These are phyloP conservation scores for Urostyla sp. DNA, from an alignment of 73 alveolate species.

Conservation along the genomic window DNA sequence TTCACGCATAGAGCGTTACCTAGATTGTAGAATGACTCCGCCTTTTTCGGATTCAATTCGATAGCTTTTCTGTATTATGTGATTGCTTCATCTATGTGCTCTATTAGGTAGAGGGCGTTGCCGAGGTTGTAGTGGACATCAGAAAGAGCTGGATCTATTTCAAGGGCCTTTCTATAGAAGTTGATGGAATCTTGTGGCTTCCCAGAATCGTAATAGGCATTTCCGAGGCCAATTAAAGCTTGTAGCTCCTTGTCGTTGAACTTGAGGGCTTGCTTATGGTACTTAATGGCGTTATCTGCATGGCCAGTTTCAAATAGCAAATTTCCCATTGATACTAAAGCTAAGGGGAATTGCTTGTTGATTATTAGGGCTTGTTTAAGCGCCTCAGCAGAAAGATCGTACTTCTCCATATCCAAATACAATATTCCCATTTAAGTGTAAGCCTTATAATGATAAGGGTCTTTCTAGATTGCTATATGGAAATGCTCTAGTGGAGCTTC, in stretches of 20 bases:
- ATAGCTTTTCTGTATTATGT: slow-evolving; percentile 67
- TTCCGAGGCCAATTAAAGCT: slow-evolving; percentile 77
- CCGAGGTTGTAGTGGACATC: slow-evolving; percentile 82
- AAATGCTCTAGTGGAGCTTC: slow-evolving; percentile 61
- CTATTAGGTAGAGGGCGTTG: slow-evolving; percentile 68
- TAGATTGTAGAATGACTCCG: slow-evolving; percentile 72
- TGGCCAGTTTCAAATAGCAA: slow-evolving; percentile 75
- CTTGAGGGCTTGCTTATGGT: slow-evolving; percentile 65
- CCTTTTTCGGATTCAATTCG: slow-evolving; percentile 66
- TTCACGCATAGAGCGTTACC: slow-evolving; percentile 81
- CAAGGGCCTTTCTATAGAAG: slow-evolving; percentile 65
- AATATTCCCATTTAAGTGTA: slow-evolving; percentile 64
- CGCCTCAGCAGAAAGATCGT: slow-evolving; percentile 53
- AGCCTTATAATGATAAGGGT: slow-evolving; percentile 69
- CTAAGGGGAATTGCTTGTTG: slow-evolving; percentile 59
- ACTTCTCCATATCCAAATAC: slow-evolving; percentile 60
- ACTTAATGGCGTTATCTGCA: slow-evolving; percentile 68
- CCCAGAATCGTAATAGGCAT: slow-evolving; percentile 68
- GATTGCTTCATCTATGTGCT: slow-evolving; percentile 69
- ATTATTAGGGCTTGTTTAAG: slow-evolving; percentile 55
- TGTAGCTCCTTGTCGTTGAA: slow-evolving; percentile 64
- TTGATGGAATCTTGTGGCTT: slow-evolving; percentile 63
- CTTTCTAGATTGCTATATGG: slow-evolving; percentile 44
- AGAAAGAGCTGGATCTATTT: slow-evolving; percentile 54
- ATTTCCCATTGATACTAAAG: slow-evolving; percentile 74